Evolutionary conservation across 805 yeast species (phyloP).

Genomic region (Priceomyces castillae): DNA sequence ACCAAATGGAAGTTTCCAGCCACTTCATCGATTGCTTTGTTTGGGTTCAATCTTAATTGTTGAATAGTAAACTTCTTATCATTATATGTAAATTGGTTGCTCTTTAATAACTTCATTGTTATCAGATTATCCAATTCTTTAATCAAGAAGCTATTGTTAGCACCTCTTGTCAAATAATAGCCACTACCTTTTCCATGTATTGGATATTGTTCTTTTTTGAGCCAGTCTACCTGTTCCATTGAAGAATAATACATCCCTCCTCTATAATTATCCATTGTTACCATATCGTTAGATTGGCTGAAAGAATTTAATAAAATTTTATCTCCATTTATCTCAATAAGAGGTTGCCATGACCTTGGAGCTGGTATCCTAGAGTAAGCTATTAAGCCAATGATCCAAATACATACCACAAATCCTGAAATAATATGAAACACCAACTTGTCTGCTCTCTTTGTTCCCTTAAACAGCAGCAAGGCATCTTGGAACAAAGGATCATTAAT

Average conservation of each 20-base stretch:
- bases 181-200: conserved; percentile 21
- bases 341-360: conserved; percentile 22
- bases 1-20: conserved; percentile 48
- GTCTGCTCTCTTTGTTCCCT: conserved; percentile 9
- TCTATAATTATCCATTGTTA: conserved; percentile 25
- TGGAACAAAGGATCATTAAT: conserved; percentile 22
- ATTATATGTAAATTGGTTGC: neutral
- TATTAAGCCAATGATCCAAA: conserved; percentile 27
- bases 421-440: conserved; percentile 4
- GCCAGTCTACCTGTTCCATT: conserved; percentile 24
- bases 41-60: conserved; percentile 37
- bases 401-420: conserved; percentile 8
- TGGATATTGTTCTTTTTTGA: conserved; percentile 31
- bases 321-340: conserved; percentile 20
- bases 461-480: conserved; percentile 15
- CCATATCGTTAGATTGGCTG: conserved; percentile 22
- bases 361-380: conserved; percentile 25
- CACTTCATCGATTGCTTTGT: conserved; percentile 43
- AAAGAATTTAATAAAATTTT: conserved; percentile 34
- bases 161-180: conserved; percentile 23
- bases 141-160: conserved; percentile 16
- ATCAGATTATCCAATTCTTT: conserved; percentile 13
- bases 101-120: neutral
- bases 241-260: conserved; percentile 21
- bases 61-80: conserved; percentile 9